Base-by-base conservation (phyloP, 495 filamentous ascomycete genomes). In the Arthonia radiata region DNA sequence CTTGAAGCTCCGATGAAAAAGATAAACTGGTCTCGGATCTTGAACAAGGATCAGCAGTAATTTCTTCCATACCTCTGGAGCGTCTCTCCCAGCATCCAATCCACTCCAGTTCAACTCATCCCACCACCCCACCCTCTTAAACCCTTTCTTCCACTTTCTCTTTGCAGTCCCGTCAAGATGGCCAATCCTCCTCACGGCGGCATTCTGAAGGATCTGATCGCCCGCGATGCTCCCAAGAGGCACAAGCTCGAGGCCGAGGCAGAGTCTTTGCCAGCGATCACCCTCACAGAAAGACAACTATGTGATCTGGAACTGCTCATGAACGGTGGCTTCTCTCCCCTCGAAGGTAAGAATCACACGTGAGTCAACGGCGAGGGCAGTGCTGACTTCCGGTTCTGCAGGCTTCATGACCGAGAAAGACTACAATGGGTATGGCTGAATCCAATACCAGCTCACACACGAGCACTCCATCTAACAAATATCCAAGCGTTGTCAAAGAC, bases 331-430 rank as follows among this genome's bases (percentile, higher is more conserved):
- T 97, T 97, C 55, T 90, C 79, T 36, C 86, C 86, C 26, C 64
- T 97, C 13, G 89, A 94, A 62, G 89, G 82, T 90, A 41, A 29
- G 71, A 62, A 32, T n/a, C n/a, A n/a, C n/a, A n/a, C n/a, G n/a
- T n/a, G n/a, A n/a, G n/a, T n/a, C n/a, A n/a, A n/a, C n/a, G n/a
- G n/a, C n/a, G n/a, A n/a, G n/a, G n/a, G n/a, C n/a, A n/a, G n/a
- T n/a, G n/a, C n/a, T n/a, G n/a, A n/a, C n/a, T n/a, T n/a, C n/a
- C n/a, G n/a, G n/a, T n/a, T n/a, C 9, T 31, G 6, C 13, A 91
- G 80, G 82, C 41, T 97, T 97, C 56, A 77, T 97, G 77, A 92
- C 67, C 48, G 66, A 94, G 59, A 70, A 73, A 49, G 83, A 97
- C 48, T 97, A 92, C 54, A 70, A 89, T 54, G 63, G 76, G 81